A percentile compares a stretch with the other conserved stretches of the same genome.
phyloP scores from a whole-genome alignment of 768 basidiomycete species.

The Kwoniella bestiolae region DNA sequence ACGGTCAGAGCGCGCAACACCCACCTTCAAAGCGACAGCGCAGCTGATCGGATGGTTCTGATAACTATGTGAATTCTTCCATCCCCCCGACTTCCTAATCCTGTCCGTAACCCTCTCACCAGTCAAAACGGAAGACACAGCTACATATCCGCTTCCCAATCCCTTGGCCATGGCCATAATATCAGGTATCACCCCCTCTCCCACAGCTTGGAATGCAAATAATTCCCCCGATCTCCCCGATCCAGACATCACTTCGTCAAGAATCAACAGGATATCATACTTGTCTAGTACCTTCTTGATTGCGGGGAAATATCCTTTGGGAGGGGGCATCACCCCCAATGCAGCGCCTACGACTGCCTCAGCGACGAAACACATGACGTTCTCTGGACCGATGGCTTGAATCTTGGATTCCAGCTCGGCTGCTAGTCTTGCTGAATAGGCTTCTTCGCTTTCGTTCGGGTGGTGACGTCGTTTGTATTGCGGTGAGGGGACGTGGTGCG shows the following conservation, averaged over 20 bases:
- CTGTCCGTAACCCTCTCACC: conserved; percentile 17
- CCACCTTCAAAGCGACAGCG: conserved; percentile 27
- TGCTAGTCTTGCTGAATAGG: conserved; percentile 29
- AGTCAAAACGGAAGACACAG: conserved; percentile 29
- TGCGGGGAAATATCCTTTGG: conserved; percentile 34
- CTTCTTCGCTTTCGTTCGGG: conserved; percentile 26
- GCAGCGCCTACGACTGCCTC: conserved; percentile 32
- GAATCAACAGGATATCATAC: conserved; percentile 25
- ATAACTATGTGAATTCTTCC: conserved; percentile 38
- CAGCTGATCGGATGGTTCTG: conserved; percentile 37
- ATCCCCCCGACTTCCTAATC: conserved; percentile 25
- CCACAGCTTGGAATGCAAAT: conserved; percentile 30
- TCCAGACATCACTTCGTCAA: conserved; percentile 39
- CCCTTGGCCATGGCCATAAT: conserved; percentile 34
- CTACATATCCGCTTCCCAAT: conserved; percentile 32
- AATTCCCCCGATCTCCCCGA: conserved; percentile 26
- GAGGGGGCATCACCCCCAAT: conserved; percentile 38
- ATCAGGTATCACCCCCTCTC: conserved; percentile 33
- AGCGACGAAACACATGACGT: conserved; percentile 41
- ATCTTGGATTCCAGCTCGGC: conserved; percentile 40
- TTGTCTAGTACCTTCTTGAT: conserved; percentile 24
- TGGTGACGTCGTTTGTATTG: conserved; percentile 19
- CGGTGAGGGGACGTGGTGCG: conserved; percentile 32
- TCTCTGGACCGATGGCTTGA: conserved; percentile 26
- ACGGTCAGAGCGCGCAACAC: not conserved